Evolutionary conservation across 768 basidiomycete species (phyloP), one percentile per base, ranked within the genome.

Genomic region (Termitomyces sp.): DNA sequence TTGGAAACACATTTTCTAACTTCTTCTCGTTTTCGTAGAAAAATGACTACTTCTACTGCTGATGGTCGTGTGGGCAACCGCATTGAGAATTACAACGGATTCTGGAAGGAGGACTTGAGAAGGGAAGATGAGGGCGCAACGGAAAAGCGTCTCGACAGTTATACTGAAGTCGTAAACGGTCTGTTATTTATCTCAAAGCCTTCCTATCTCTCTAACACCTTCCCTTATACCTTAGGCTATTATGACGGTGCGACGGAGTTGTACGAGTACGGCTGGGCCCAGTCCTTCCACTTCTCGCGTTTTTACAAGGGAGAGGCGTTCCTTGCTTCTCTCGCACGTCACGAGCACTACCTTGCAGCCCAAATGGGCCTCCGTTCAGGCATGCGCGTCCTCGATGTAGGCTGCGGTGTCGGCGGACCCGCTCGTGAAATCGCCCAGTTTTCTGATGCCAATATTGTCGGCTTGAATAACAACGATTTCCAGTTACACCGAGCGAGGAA

Each of bases 381-480:
- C 44, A 97, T 97, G 94, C 85, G 88, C 35, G 95, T 99, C 43
- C 87, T 99, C 59, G 97, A 99, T 68, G 95, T 99, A 58, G 97
- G 97, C 3, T 98, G 97, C 71, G 97, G 97, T 70, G 89, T 99
- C 54, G 97, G 97, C 49, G 97, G 97, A 0, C 97, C 97, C 24
- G 97, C 97, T 9, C 84, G 96, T 49, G 92, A 94, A 71, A 99
- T 99, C 66, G 91, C 94, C 4, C 83, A 82, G 46, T 99, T 98
- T 75, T 76, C 91, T 8, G 95, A 97, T 68, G 88, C 82, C 36
- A 76, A 85, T 56, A 86, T 98, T 61, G 76, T 90, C 62, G 95
- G 95, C 42, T 62, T 97, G 61, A 98, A 97, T 78, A 98, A 96
- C 81, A 98, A 98, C 73, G 90, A 89, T 62, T 97, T 92, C 80